Base-by-base conservation (phyloP, 495 filamentous ascomycete species). In the Evernia prunastri region DNA sequence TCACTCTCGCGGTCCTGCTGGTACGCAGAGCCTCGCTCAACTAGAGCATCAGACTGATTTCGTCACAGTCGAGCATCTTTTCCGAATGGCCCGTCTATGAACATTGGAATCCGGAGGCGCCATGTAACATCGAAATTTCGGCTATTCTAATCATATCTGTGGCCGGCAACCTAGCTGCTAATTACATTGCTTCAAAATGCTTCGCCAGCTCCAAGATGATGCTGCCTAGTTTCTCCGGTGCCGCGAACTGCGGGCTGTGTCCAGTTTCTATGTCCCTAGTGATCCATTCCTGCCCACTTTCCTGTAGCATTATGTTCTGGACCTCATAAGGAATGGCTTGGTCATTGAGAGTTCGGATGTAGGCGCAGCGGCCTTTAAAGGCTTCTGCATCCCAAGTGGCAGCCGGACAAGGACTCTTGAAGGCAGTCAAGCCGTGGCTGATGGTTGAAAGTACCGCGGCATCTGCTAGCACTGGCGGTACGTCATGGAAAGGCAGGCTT, bases 231-330 rank as follows among this genome's bases (percentile, higher is more conserved):
- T 63, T 68, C 63, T 67, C 68, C 40, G 63, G 59, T 58, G 59
- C 58, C 25, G 60, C 60, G 13, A 70, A 54, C 35, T 70, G 67
- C 27, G 67, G 59, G 27, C 67, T 63, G 57, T 70, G 66, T 13
- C 60, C 69, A 42, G 63, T 56, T 23, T 67, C 63, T 37, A 68
- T 66, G 54, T 68, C 66, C 42, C 36, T 42, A 25, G 61, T 60
- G 45, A 70, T 59, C 59, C 66, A 70, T 18, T 66, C 61, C 35
- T 60, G 60, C 25, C 36, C 65, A 25, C 65, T 59, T 13, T 31
- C 42, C 47, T 64, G 51, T 2, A 68, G 49, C 56, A 58, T 58
- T 29, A 58, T 36, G 27, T 58, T 58, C 56, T 35, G 58, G 25
- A 58, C 64, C 17, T 23, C 12, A 37, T 45, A 60, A 31, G 58